Percentiles rank a stretch among this genome's conserved stretches.
Conservation (phyloP, 2,329 filamentous ascomycete genomes). For the Zymoseptoria pseudotritici region DNA sequence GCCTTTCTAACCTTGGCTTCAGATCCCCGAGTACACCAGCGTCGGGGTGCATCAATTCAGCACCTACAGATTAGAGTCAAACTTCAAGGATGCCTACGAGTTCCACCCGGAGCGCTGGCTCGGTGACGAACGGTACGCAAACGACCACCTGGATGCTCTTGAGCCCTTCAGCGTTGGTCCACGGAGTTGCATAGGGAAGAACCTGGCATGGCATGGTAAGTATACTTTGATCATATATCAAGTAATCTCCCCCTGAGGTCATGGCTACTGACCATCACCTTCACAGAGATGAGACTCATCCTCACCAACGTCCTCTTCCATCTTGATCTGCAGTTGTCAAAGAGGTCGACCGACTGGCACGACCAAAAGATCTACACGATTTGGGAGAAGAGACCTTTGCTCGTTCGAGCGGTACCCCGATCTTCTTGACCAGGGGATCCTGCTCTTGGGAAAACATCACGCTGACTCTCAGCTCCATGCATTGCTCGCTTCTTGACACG, state of each 20-base stretch:
- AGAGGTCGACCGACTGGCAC: conserved; percentile 23
- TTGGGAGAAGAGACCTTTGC: conserved; percentile 28
- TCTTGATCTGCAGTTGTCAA: conserved; percentile 31
- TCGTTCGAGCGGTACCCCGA: conserved; percentile 2
- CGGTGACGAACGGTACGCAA: conserved; percentile 19
- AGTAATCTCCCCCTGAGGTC: too few relatives aligned
- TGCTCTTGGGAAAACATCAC: too few relatives aligned
- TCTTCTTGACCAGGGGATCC: neutral
- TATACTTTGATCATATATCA: too few relatives aligned
- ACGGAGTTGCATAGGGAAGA: conserved; percentile 22
- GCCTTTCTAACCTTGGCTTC: neutral
- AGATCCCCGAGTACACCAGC: conserved; percentile 10
- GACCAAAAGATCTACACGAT: conserved; percentile 27
- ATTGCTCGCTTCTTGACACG: too few relatives aligned
- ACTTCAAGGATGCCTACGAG: conserved; percentile 19
- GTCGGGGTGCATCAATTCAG: conserved; percentile 15
- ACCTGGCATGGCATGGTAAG: conserved; percentile 30
- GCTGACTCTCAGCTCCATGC: too few relatives aligned
- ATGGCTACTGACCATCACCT: neutral
- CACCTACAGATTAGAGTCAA: conserved; percentile 11
- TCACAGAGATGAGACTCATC: conserved; percentile 30
- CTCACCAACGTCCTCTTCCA: conserved; percentile 32
- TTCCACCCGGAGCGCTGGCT: conserved; percentile 30
- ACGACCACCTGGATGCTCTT: conserved; percentile 23
- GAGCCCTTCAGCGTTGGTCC: conserved; percentile 26